These are phyloP conservation scores for Pleodorina starrii DNA, from an alignment of 139 green algal species.

Conservation along the genomic window DNA sequence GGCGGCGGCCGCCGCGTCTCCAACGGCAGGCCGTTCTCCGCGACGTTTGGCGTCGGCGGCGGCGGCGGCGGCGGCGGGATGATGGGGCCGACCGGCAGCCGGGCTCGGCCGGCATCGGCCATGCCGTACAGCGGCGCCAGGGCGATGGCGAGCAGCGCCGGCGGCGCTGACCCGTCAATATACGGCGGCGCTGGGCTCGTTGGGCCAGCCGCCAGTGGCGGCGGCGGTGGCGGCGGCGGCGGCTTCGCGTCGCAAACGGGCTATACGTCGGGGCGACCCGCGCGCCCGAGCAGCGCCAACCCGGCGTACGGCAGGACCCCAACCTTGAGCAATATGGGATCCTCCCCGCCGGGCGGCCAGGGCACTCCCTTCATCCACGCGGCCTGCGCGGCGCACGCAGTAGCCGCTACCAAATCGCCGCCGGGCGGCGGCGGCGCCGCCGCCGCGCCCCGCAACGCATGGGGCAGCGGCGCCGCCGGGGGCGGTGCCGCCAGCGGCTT, in stretches of 20 bases:
- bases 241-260: background rate
- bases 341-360: background rate
- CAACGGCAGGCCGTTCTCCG: constrained; percentile 11
- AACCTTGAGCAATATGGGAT: background rate
- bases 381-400: background rate
- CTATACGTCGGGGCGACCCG: background rate
- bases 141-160: background rate
- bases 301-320: constrained; percentile 23
- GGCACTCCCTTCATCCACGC: background rate
- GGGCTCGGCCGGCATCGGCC: background rate
- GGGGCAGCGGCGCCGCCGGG: background rate
- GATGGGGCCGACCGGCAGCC: background rate
- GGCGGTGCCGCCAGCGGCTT: no score
- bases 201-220: no score
- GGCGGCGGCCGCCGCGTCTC: no score
- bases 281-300: constrained; percentile 30
- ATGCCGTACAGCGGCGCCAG: constrained; percentile 14
- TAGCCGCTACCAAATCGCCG: background rate
- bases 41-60: background rate
- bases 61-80: background rate
- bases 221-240: background rate
- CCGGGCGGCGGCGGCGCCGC: background rate
- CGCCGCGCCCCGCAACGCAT: background rate
- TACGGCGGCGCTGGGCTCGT: background rate
- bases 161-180: background rate